phyloP scores from a whole-genome alignment of 208 protist genomes.

The Crithidia brevicula region DNA sequence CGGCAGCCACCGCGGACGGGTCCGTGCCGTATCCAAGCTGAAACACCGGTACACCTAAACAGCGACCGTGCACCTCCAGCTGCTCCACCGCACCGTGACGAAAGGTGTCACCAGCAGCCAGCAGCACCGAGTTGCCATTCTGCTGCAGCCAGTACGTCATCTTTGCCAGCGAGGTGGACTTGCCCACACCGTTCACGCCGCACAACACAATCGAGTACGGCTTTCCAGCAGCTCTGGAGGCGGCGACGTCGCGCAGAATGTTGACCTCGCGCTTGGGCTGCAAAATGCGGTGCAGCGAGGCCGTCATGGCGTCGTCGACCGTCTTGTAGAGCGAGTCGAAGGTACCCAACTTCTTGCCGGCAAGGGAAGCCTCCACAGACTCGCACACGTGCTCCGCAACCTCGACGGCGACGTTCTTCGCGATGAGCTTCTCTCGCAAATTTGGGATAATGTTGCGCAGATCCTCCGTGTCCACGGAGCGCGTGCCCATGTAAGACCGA shows the following conservation, averaged over 20 bases:
- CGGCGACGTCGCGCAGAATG: slow-evolving; percentile 93
- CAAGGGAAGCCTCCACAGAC: slow-evolving; percentile 91
- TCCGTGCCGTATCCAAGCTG: slow-evolving; percentile 98
- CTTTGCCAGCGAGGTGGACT: slow-evolving; percentile 99
- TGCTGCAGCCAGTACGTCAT: slow-evolving; percentile 96
- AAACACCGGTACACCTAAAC: slow-evolving; percentile 95
- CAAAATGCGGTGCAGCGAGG: slow-evolving; percentile 95
- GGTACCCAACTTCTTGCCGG: slow-evolving; percentile 92
- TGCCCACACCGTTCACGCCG: slow-evolving; percentile 99
- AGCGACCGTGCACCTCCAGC: slow-evolving; percentile 95
- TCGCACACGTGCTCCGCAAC: slow-evolving; percentile 96
- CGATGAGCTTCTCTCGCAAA: slow-evolving; percentile 95
- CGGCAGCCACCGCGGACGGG: slow-evolving; percentile 92
- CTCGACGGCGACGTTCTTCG: slow-evolving; percentile 98
- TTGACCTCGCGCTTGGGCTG: slow-evolving; percentile 96
- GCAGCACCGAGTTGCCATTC: slow-evolving; percentile 92
- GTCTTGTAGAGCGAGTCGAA: slow-evolving; percentile 89
- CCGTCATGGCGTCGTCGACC: slow-evolving; percentile 88
- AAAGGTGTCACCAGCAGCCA: slow-evolving; percentile 99
- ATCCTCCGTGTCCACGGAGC: slow-evolving; percentile 87
- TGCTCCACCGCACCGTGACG: slow-evolving; percentile 99
- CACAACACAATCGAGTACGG: slow-evolving; percentile 98
- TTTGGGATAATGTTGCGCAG: slow-evolving; percentile 90
- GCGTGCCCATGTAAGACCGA: slow-evolving; percentile 68
- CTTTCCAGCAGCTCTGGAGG: slow-evolving; percentile 60